Evolutionary conservation across 1,139 yeast species (phyloP), one percentile per base, ranked within the genome.

Genomic region (Scheffersomyces lignicola): DNA sequence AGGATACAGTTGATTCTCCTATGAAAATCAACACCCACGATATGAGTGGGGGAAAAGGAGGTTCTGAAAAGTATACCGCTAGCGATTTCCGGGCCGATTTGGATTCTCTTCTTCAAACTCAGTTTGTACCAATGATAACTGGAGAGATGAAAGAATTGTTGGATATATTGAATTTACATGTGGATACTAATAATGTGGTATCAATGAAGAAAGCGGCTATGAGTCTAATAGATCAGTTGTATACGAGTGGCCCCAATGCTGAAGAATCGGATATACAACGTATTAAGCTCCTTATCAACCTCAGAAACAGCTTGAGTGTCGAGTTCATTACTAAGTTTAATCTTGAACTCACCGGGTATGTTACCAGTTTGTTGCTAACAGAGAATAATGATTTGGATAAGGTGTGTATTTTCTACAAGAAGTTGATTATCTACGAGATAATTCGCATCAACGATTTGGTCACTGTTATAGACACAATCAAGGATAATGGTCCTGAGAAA

Each of bases 1-100:
- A 58, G 38, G 60, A 60, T n/a, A 53, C 54, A 1, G 50, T 52
- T n/a, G 69, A 63, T 11, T 59, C 69, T 1, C 70, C 70, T 1
- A 51, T 65, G 58, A 63, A 58, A 32, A 54, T 65, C 5, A 54
- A 51, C 31, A 40, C 58, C 1, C 54, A 43, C n/a, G 50, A 42
- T 26, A 29, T 38, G 5, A 27, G 12, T 35, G 41, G 38, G n/a
- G 40, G 33, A 16, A 46, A 21, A 4, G 51, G 52, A 33, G 38
- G 37, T 4, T 45, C 44, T 10, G 63, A 58, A 13, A 36, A 41
- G 10, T 60, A 56, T 32, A 47, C 61, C 1, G 45, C 53, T 2
- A 51, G 47, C 7, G 57, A 51, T 16, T 66, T 68, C 38, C 48
- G 56, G 27, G 47, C 47, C 14, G 68, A 62, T 34, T 49, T 67